Conservation (phyloP, 257 asterid species). For the Gynochthodes officinalis region DNA sequence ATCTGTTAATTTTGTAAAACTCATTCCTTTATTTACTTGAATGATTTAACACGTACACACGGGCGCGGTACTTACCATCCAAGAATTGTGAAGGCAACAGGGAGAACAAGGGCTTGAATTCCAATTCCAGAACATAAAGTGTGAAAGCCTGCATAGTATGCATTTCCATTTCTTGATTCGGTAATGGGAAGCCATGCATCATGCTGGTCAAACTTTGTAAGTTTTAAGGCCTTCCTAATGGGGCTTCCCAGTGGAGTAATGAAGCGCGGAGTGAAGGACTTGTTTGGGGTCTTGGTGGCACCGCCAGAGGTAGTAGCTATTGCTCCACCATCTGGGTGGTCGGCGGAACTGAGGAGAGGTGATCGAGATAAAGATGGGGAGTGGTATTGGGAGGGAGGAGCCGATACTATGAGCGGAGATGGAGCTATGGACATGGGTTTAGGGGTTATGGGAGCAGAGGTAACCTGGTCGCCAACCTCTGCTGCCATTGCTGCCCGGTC, state of each 20-base stretch:
- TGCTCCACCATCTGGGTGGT: constrained; percentile 11
- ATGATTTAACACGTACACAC: too few species aligned
- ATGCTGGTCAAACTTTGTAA: constrained; percentile 71
- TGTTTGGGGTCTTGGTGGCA: constrained; percentile 40
- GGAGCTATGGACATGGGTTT: constrained; percentile 25
- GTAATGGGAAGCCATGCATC: constrained; percentile 96
- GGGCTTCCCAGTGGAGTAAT: constrained; percentile 81
- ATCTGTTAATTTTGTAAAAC: too few species aligned
- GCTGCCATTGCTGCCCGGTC: constrained; percentile 11
- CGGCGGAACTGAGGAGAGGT: constrained; percentile 49
- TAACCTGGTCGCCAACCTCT: constrained; percentile 15
- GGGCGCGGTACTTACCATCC: constrained; percentile 60
- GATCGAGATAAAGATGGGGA: constrained; percentile 80
- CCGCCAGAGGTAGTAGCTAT: not conserved
- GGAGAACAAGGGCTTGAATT: constrained; percentile 82
- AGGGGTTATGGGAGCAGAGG: constrained; percentile 53
- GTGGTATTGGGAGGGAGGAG: constrained; percentile 74
- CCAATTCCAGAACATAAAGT: constrained; percentile 92
- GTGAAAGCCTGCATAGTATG: constrained; percentile 80
- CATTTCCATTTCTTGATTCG: constrained; percentile 80
- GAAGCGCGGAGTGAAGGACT: constrained; percentile 56
- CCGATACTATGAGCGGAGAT: constrained; percentile 49
- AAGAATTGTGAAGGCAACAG: constrained; percentile 86
- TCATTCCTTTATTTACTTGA: too few species aligned
- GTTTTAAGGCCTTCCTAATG: constrained; percentile 60